These are phyloP conservation scores for Trichoderma virens DNA, from an alignment of 495 filamentous ascomycete species.

Conservation along the genomic window DNA sequence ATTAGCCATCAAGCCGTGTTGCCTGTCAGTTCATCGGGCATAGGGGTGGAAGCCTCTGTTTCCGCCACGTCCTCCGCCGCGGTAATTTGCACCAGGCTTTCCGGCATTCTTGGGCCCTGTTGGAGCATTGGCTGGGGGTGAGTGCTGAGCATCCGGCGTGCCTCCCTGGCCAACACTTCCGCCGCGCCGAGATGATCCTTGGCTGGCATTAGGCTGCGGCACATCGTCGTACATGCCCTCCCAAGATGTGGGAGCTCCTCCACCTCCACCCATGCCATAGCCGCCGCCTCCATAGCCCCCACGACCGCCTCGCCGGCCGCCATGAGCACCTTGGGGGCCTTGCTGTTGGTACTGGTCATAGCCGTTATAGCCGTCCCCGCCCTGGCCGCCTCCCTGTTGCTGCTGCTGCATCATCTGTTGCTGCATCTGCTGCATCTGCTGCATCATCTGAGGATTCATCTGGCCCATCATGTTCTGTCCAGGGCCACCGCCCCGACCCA, in stretches of 20 bases:
- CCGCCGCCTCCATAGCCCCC: constrained; percentile 15
- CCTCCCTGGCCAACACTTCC: constrained; percentile 47
- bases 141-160: constrained; percentile 34
- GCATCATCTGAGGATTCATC: constrained; percentile 78
- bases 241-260: constrained; percentile 63
- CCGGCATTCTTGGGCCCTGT: constrained; percentile 96
- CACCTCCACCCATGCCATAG: constrained; percentile 32
- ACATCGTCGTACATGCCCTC: constrained; percentile 99
- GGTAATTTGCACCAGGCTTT: constrained; percentile 87
- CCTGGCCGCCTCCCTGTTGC: constrained; percentile 24
- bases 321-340: constrained; percentile 36
- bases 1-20: neutral
- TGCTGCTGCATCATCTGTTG: constrained; percentile 42
- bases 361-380: constrained; percentile 9
- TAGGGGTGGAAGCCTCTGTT: constrained; percentile 78
- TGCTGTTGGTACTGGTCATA: constrained; percentile 15
- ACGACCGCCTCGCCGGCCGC: constrained; percentile 26
- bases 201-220: constrained; percentile 70
- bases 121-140: constrained; percentile 87
- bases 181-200: constrained; percentile 42
- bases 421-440: constrained; percentile 71
- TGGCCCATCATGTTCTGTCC: constrained; percentile 45
- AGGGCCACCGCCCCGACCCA: constrained; percentile 23
- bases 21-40: constrained; percentile 18
- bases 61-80: constrained; percentile 81